Conservation (phyloP, 495 filamentous ascomycete species). For the Xylaria castorea region DNA sequence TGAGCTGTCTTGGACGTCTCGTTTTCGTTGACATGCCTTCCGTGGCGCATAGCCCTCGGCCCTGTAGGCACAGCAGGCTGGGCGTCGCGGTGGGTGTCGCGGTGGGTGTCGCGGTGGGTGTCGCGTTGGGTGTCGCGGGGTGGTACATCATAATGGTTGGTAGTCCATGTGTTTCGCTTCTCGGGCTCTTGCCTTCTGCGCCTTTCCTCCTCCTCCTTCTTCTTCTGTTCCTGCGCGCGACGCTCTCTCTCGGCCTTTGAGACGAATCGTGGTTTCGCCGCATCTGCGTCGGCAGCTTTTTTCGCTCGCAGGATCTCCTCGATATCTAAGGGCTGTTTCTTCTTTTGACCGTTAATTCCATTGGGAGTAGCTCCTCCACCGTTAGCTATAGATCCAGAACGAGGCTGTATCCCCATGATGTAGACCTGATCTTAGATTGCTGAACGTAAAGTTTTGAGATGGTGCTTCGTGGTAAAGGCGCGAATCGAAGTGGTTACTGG, state of each 20-base stretch:
- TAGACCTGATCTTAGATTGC: not conserved
- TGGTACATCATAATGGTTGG: conserved; percentile 38
- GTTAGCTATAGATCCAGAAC: conserved; percentile 33
- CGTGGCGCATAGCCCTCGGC: conserved; percentile 74
- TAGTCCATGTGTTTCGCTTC: conserved; percentile 25
- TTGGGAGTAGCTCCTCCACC: conserved; percentile 27
- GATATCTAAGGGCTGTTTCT: conserved; percentile 53
- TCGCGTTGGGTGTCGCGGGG: conserved; percentile 28
- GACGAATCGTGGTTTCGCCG: conserved; percentile 86
- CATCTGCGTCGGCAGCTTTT: conserved; percentile 54
- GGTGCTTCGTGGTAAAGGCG: conserved; percentile 3
- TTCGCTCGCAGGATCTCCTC: conserved; percentile 56
- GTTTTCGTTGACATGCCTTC: conserved; percentile 61
- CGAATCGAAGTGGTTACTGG: conserved; percentile 10
- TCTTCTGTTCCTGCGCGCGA: conserved; percentile 79
- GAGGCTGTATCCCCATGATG: conserved; percentile 40
- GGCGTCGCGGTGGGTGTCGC: conserved; percentile 16
- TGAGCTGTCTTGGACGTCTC: conserved; percentile 44
- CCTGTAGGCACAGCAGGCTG: conserved; percentile 69
- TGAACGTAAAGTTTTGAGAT: not conserved
- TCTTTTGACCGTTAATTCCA: conserved; percentile 30
- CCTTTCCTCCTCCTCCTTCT: conserved; percentile 77
- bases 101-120: not conserved
- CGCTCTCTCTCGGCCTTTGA: conserved; percentile 89
- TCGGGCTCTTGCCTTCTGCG: conserved; percentile 54